Evolutionary conservation across 78 protist species (phyloP).

Genomic region (Monocercomonoides exilis): DNA sequence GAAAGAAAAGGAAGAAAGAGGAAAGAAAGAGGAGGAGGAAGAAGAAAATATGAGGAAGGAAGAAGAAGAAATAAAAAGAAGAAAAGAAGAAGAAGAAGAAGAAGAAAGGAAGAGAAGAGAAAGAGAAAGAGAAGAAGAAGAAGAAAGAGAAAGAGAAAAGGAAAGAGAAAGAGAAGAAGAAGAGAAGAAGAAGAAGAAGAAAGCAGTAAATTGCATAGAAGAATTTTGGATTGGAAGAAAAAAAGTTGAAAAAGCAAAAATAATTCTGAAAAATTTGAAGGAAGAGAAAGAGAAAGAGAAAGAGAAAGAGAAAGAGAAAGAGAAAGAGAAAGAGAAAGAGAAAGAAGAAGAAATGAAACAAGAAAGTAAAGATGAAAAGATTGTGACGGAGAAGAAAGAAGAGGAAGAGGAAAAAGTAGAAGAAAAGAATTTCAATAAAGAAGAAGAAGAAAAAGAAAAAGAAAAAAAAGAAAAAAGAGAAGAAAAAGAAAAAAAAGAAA

Average conservation of each 20-base stretch:
- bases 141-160: too few species aligned
- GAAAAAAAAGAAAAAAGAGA: background rate
- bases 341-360: too few species aligned
- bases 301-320: background rate
- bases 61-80: background rate
- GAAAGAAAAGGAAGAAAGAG: background rate
- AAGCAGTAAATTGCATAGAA: background rate
- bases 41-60: background rate
- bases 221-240: background rate
- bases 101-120: background rate
- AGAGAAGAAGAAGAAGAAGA: too few species aligned
- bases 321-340: background rate
- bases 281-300: too few species aligned
- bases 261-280: too few species aligned
- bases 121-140: background rate
- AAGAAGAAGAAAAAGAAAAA: background rate
- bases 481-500: background rate
- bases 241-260: background rate
- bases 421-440: too few species aligned
- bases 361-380: background rate
- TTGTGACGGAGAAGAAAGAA: background rate
- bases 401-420: too few species aligned
- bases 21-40: background rate
- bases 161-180: background rate
- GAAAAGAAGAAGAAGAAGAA: background rate